phyloP scores from a whole-genome alignment of 1,139 yeast genomes.

The Lodderomyces pseudojiufengensis region DNA sequence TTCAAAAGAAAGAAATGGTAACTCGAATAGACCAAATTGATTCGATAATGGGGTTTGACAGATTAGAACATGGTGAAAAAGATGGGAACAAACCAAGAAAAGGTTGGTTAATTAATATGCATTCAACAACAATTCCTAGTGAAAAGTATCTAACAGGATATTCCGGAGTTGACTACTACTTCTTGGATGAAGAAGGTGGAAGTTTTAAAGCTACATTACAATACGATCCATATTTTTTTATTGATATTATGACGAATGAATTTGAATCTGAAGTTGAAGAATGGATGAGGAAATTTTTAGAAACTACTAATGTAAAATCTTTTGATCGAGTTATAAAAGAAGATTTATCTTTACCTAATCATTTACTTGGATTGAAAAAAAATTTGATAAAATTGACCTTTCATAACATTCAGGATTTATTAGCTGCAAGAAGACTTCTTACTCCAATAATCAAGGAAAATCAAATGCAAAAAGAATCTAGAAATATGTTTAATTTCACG shows the following conservation, averaged over 20 bases:
- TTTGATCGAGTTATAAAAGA: slow-evolving; percentile 62
- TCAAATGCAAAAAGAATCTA: slow-evolving; percentile 58
- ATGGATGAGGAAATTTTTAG: slow-evolving; percentile 65
- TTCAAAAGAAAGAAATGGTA: slow-evolving; percentile 40
- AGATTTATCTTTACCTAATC: slow-evolving; percentile 79
- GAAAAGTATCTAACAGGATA: slow-evolving; percentile 57
- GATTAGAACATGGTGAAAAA: slow-evolving; percentile 61
- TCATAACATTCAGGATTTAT: slow-evolving; percentile 70
- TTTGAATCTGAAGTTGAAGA: slow-evolving; percentile 74
- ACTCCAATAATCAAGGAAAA: slow-evolving; percentile 72
- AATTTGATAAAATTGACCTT: slow-evolving; percentile 66
- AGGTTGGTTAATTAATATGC: slow-evolving; percentile 94
- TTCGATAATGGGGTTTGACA: slow-evolving; percentile 77
- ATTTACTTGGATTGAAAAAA: slow-evolving; percentile 72
- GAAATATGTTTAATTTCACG: slow-evolving; percentile 54
- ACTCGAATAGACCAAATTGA: slow-evolving; percentile 64
- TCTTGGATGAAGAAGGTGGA: slow-evolving; percentile 97
- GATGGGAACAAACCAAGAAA: slow-evolving; percentile 52
- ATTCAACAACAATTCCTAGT: slow-evolving; percentile 58
- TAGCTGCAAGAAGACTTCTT: slow-evolving; percentile 66
- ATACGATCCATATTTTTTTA: slow-evolving; percentile 83
- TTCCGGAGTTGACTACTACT: slow-evolving; percentile 92
- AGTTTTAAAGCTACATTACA: slow-evolving; percentile 81
- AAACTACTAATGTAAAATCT: slow-evolving; percentile 51
- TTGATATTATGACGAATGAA: slow-evolving; percentile 68